Base-by-base conservation (phyloP, 1,139 yeast genomes). In the Pichiaceae sp. region DNA sequence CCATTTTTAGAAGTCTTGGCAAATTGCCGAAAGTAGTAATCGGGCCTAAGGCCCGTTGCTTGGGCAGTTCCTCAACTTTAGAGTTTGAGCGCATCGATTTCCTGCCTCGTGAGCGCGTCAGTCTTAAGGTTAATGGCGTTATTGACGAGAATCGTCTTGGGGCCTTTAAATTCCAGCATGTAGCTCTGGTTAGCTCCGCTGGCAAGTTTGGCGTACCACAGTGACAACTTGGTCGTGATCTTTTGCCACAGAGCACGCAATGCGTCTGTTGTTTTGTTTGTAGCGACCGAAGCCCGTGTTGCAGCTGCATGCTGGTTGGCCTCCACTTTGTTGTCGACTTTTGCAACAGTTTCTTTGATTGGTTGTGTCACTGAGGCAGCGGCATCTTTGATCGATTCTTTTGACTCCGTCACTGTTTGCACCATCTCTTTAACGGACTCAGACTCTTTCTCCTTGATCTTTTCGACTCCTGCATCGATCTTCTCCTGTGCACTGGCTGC, bases 131-230 rank as follows among this genome's bases (percentile, higher is more conserved):
- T 47, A 15, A 52, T 40, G 8, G 47, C 42, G 33, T 54, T 51
- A 14, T 48, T 44, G 3, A 54, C 21, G 30, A 53, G 38, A n/a
- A 54, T 17, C 1, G 53, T 54, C 31, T 44, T 50, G 7, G 60
- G 60, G 12, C 60, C 60, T 12, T 42, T 42, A 20, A 52, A 39
- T 29, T 45, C 47, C 16, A 49, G 34, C 41, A 50, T 38, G 34
- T 47, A 42, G 23, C 43, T 44, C 24, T 46, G 43, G 19, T 29
- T 35, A 1, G 49, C 42, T 4, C 54, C 50, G 11, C 39, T 39
- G 8, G 38, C 23, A 11, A 46, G 9, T 15, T 30, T 39, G 16
- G 35, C 31, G 12, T 14, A 25, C 16, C 16, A 25, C 8, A 25
- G 28, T 6, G 16, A 6, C 32, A 16, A 9, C 2, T 17, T 18